Evolutionary conservation across 2,329 filamentous ascomycete genomes (phyloP).

Genomic region (Microsporum audouinii): DNA sequence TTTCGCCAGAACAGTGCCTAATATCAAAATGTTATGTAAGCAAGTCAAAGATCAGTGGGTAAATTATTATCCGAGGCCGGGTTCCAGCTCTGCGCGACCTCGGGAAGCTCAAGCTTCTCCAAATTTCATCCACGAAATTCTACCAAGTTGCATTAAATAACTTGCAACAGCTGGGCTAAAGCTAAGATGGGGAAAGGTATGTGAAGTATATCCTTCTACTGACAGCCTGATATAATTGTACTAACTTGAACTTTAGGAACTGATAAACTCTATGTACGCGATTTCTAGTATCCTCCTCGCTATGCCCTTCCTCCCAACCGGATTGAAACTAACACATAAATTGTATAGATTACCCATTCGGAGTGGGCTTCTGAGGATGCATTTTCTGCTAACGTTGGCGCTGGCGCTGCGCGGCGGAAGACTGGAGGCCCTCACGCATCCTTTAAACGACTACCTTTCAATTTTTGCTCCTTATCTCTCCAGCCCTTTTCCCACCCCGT

Average conservation of each 20-base stretch:
- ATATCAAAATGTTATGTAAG: no score
- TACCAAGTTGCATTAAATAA: neutral
- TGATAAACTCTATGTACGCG: conserved; percentile 40
- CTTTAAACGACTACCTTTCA: conserved; percentile 89
- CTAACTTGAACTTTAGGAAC: conserved; percentile 28
- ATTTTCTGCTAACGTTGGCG: conserved; percentile 69
- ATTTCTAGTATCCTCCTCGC: conserved; percentile 2
- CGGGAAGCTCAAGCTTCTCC: neutral
- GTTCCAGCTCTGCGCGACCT: neutral
- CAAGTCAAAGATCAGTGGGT: no score
- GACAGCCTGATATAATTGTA: neutral
- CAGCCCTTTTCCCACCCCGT: conserved; percentile 93
- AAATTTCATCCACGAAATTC: neutral
- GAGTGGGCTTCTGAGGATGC: conserved; percentile 92
- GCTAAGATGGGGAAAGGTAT: conserved; percentile 26
- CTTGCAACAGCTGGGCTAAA: neutral
- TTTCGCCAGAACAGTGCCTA: no score
- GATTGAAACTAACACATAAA: neutral
- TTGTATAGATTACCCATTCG: conserved; percentile 71
- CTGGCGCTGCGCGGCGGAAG: conserved; percentile 48
- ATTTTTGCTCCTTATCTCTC: conserved; percentile 91
- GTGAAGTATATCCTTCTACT: conserved; percentile 7
- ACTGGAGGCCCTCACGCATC: conserved; percentile 45
- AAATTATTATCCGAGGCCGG: no score
- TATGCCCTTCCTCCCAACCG: conserved; percentile 15